phyloP scores from a whole-genome alignment of 2,329 filamentous ascomycete genomes.

The Diaporthe sp. region DNA sequence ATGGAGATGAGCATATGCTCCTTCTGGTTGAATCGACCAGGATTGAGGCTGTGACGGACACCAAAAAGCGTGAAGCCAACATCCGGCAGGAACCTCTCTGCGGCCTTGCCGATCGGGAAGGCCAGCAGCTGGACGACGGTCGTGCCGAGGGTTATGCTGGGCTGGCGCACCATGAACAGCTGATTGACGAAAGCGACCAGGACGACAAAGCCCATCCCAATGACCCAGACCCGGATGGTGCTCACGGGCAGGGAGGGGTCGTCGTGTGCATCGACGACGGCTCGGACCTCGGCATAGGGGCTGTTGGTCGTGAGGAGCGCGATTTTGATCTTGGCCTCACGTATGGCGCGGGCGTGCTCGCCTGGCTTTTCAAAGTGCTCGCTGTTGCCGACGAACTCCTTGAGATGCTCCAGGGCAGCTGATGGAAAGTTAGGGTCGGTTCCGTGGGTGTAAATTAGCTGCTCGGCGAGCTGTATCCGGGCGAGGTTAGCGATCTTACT shows the following conservation, averaged over 20 bases:
- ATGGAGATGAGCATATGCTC: constrained; percentile 72
- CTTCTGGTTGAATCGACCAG: constrained; percentile 70
- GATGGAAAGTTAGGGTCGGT: constrained; percentile 63
- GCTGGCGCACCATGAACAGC: constrained; percentile 70
- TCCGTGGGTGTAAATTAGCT: constrained; percentile 52
- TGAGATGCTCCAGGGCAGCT: constrained; percentile 55
- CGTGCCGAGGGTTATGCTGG: constrained; percentile 66
- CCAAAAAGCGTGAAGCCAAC: constrained; percentile 63
- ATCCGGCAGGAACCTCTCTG: constrained; percentile 66
- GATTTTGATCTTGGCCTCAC: constrained; percentile 68
- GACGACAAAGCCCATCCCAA: constrained; percentile 65
- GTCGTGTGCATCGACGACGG: constrained; percentile 70
- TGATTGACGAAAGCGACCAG: constrained; percentile 67
- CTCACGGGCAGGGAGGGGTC: constrained; percentile 63
- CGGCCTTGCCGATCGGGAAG: constrained; percentile 67
- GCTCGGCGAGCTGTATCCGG: neutral
- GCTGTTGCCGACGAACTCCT: constrained; percentile 59
- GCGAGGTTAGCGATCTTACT: neutral
- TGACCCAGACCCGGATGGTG: constrained; percentile 68
- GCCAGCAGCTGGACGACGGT: constrained; percentile 71
- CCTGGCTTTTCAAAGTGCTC: constrained; percentile 60
- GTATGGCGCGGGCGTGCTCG: constrained; percentile 62
- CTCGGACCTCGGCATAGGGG: constrained; percentile 70
- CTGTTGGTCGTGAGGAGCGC: constrained; percentile 68
- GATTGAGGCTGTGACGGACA: constrained; percentile 65